phyloP scores from a whole-genome alignment of 371 early-diverging fungal species.

The Rhizopus arrhizus region DNA sequence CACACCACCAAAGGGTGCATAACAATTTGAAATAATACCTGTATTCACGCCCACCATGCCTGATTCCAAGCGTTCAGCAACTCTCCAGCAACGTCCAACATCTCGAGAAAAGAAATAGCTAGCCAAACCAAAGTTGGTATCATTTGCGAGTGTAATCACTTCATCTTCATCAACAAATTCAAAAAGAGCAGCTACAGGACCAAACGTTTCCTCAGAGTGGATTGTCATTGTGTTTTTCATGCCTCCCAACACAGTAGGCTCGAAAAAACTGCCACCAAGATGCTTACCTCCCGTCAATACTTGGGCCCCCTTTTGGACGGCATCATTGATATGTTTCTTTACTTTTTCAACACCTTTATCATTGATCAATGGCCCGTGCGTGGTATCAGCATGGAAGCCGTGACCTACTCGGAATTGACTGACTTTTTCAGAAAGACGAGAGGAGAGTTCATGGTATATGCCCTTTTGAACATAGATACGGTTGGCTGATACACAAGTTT shows the following conservation, averaged over 20 bases:
- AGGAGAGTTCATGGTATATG: constrained; percentile 73
- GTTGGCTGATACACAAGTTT: constrained; percentile 87
- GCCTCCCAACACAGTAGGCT: constrained; percentile 70
- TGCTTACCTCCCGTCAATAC: constrained; percentile 62
- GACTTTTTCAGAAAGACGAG: constrained; percentile 55
- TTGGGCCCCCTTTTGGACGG: constrained; percentile 68
- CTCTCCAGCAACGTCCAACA: constrained; percentile 74
- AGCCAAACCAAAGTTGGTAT: constrained; percentile 76
- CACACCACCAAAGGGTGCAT: constrained; percentile 82
- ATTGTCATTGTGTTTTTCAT: constrained; percentile 66
- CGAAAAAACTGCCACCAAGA: constrained; percentile 65
- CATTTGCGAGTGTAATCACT: constrained; percentile 75
- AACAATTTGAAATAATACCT: constrained; percentile 63
- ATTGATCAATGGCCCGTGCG: constrained; percentile 84
- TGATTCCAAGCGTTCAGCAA: constrained; percentile 78
- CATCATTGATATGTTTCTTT: constrained; percentile 69
- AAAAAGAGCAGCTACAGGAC: constrained; percentile 75
- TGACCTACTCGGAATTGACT: constrained; percentile 71
- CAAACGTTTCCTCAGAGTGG: constrained; percentile 77
- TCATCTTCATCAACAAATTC: constrained; percentile 70
- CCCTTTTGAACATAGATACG: constrained; percentile 83
- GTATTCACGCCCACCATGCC: constrained; percentile 94
- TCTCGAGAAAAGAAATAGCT: constrained; percentile 83
- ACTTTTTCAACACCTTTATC: constrained; percentile 71
- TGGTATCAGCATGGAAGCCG: constrained; percentile 53